Evolutionary conservation across 495 filamentous ascomycete species (phyloP), one percentile per base, ranked within the genome.

Genomic region (Podospora appendiculata): DNA sequence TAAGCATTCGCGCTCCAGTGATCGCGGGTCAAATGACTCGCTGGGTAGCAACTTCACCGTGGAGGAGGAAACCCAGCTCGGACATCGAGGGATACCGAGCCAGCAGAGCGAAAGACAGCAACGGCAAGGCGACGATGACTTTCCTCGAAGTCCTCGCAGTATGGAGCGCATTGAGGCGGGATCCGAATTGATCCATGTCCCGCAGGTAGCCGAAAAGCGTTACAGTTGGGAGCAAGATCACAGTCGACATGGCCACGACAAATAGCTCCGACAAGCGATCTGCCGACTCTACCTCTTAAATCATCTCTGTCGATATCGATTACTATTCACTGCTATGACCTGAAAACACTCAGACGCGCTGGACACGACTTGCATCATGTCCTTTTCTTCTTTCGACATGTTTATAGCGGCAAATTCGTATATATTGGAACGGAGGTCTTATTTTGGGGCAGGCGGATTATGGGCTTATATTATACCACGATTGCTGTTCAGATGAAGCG

Each of bases 31-130:
- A n/a, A 71, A 58, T 32, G 69, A 71, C 33, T 75, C 75, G 4
- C 51, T 79, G 9, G 76, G 77, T 18, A 77, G 73, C 45, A 75
- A 78, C 50, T 80, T 68, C 48, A 80, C 77, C 0, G 63, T 73
- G 14, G 71, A 75, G 39, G 72, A 79, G 41, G 71, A 73, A 53
- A 45, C 46, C n/a, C 54, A 51, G 3, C 19, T 61, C 11, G 52
- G 43, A 34, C 48, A 52, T 10, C 61, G 59, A 32, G 56, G 56
- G 17, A 11, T 8, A 35, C 42, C 54, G 18, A 32, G 45, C 7
- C 55, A 55, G 10, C 41, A 38, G 35, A 55, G 47, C 14, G 14
- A 41, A 9, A 32, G 41, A 57, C 17, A 12, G 19, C 38, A 48
- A 47, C 17, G 34, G 48, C 4, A 39, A 4, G 25, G 42, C 41